A percentile compares a stretch with the other conserved stretches of the same genome.
These are phyloP conservation scores for Claviceps sp. DNA, from an alignment of 2,329 filamentous ascomycete genomes.

Conservation along the genomic window DNA sequence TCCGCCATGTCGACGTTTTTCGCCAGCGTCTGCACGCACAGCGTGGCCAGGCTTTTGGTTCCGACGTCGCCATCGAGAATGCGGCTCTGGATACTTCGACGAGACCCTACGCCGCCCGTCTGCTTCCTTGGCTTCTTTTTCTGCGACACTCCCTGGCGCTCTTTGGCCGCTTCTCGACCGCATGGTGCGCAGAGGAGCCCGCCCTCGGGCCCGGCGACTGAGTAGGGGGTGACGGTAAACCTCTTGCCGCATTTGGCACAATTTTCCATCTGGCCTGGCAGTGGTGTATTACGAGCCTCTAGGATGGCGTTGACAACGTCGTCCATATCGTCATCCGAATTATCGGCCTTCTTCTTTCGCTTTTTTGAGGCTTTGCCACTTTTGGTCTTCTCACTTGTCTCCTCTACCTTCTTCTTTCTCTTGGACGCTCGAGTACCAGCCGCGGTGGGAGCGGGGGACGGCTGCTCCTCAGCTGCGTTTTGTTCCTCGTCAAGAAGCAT, in stretches of 20 bases:
- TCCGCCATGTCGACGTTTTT: constrained; percentile 50
- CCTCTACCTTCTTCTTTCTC: constrained; percentile 34
- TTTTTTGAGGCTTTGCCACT: constrained; percentile 44
- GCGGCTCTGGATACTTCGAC: constrained; percentile 70
- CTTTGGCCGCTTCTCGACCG: constrained; percentile 59
- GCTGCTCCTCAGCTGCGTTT: constrained; percentile 12
- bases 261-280: constrained; percentile 80
- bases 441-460: constrained; percentile 15
- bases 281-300: constrained; percentile 33
- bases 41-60: constrained; percentile 52
- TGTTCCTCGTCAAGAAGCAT: constrained; percentile 9
- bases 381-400: constrained; percentile 48
- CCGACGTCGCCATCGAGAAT: constrained; percentile 66
- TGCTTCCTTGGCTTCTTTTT: constrained; percentile 34
- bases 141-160: constrained; percentile 28
- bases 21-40: constrained; percentile 49
- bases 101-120: constrained; percentile 42
- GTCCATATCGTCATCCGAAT: constrained; percentile 28
- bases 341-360: constrained; percentile 27
- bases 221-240: constrained; percentile 88
- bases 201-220: constrained; percentile 66
- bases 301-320: constrained; percentile 37
- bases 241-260: constrained; percentile 76
- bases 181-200: constrained; percentile 77
- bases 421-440: constrained; percentile 15